Base-by-base conservation (phyloP, 306 rosid species). In the Pterocarpus santalinus region DNA sequence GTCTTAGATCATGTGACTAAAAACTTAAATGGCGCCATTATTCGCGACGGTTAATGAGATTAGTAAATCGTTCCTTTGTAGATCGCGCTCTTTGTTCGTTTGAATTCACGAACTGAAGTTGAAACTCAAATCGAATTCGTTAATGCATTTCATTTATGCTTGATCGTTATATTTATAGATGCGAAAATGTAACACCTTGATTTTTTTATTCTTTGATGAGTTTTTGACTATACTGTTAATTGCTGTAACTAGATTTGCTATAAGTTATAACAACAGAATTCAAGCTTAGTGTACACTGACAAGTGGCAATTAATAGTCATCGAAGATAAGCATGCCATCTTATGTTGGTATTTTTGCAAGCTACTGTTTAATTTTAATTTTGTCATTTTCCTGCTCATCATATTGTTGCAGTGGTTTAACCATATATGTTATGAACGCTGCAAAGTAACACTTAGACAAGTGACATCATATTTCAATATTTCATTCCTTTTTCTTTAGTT, bases 71-170 rank as follows among this genome's bases (percentile, higher is more conserved):
- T 84, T 43, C 38, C 22, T 3, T 39, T 56, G 67, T 81, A 32
- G 79, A 60, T 60, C 28, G 52, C 16, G 32, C 44, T 43, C 13
- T 55, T 62, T 62, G 30, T 44, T 80, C 47, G 52, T 15, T 60
- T 64, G 51, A 77, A 5, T 62, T 69, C 71, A 39, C 80, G 74
- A 41, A 57, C 41, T 64, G 81, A 85, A 76, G 62, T 78, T 75
- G 81, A 69, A 49, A 8, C 34, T 70, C 12, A 39, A 69, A 74
- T 55, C 46, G 75, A 28, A 30, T 12, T 35, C 39, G 47, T 63
- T 66, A 38, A 68, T 35, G 12, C 16, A 32, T 47, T 51, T 38
- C 12, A 75, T 72, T 58, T 6, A 74, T 67, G 53, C 79, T 82
- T 63, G 55, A 56, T 38, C 63, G 69, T 9, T 58, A 52, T 33